Evolutionary conservation across 2,329 filamentous ascomycete genomes (phyloP).

Genomic region (Diaporthe citrichinensis): DNA sequence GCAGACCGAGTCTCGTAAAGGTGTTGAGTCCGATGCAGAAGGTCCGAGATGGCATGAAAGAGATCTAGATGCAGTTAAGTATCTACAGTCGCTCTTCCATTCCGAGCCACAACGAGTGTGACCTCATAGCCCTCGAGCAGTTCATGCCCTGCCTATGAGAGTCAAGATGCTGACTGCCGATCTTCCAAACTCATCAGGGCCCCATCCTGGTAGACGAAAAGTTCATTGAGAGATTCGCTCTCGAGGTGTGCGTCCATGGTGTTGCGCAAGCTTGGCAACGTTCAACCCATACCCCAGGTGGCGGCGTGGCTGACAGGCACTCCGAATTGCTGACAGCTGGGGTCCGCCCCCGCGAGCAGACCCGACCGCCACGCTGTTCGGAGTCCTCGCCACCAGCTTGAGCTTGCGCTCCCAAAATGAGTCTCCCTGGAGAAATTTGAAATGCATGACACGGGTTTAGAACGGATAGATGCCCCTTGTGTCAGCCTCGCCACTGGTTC

Average conservation of each 20-base stretch:
- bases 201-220: too few relatives aligned
- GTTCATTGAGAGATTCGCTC: too few relatives aligned
- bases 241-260: not conserved
- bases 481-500: not conserved
- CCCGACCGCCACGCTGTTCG: not conserved
- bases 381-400: not conserved
- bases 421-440: too few relatives aligned
- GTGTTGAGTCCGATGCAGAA: not conserved
- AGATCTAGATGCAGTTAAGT: not conserved
- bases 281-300: not conserved
- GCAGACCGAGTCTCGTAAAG: too few relatives aligned
- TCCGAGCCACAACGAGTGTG: not conserved
- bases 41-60: not conserved
- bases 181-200: too few relatives aligned
- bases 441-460: not conserved
- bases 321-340: not conserved
- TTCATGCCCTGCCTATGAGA: not conserved
- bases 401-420: too few relatives aligned
- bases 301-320: constrained; percentile 12
- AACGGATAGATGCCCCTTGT: not conserved
- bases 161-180: not conserved
- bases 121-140: not conserved
- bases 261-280: not conserved
- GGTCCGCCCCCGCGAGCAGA: not conserved
- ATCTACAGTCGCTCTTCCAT: not conserved